Conservation (phyloP, 768 basidiomycete genomes). For the Hericium coralloides region DNA sequence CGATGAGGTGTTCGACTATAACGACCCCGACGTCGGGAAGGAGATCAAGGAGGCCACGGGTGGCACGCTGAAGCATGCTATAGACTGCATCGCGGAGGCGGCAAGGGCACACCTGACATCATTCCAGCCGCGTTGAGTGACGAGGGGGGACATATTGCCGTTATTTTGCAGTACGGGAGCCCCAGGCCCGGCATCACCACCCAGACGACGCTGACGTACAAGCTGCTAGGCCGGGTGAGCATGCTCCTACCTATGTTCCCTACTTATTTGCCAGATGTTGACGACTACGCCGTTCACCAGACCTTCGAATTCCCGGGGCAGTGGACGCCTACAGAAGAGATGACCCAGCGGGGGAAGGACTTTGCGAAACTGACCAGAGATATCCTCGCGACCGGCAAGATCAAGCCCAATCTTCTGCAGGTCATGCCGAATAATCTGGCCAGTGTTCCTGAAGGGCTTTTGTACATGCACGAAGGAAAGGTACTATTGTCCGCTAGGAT, state of each 20-base stretch:
- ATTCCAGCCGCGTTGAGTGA: conserved; percentile 6
- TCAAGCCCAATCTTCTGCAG: conserved; percentile 18
- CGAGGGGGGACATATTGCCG: conserved; percentile 4
- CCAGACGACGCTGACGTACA: neutral
- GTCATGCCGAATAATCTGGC: conserved; percentile 17
- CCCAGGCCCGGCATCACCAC: neutral
- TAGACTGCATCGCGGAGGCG: conserved; percentile 13
- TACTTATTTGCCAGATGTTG: neutral
- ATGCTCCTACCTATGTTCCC: too few relatives aligned
- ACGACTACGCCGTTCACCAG: neutral
- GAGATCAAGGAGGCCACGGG: conserved; percentile 18
- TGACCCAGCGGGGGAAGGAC: neutral
- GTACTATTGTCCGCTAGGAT: neutral
- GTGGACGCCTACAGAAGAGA: conserved; percentile 1
- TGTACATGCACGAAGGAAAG: neutral
- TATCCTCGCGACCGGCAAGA: conserved; percentile 9
- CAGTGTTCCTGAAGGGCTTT: conserved; percentile 12
- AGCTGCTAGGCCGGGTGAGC: neutral
- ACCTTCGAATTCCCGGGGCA: conserved; percentile 13
- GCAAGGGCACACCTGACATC: neutral
- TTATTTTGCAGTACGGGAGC: neutral
- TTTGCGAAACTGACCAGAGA: conserved; percentile 9
- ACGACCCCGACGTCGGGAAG: conserved; percentile 15
- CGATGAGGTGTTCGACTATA: conserved; percentile 21
- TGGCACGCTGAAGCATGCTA: conserved; percentile 9